A percentile compares a stretch with the other conserved stretches of the same genome.
These are phyloP conservation scores for Xylaria sp. DNA, from an alignment of 2,329 filamentous ascomycete genomes.

Conservation along the genomic window DNA sequence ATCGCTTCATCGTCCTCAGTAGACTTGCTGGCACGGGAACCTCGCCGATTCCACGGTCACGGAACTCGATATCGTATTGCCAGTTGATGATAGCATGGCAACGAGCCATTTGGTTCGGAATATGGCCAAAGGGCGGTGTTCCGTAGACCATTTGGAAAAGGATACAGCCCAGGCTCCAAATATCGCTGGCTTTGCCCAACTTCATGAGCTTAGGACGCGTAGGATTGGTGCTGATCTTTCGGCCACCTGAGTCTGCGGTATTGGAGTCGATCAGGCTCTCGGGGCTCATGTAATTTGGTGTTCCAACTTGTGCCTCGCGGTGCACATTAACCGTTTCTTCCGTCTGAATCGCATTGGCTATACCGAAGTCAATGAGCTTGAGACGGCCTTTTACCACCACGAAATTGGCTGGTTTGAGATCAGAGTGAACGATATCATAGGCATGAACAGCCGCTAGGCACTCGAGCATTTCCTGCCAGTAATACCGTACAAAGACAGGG, in stretches of 20 bases:
- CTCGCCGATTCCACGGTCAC: constrained; percentile 74
- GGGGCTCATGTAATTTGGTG: constrained; percentile 98
- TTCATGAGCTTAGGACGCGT: constrained; percentile 82
- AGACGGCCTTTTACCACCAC: constrained; percentile 88
- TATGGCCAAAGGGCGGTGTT: constrained; percentile 93
- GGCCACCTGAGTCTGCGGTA: constrained; percentile 55
- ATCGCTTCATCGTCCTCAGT: constrained; percentile 70
- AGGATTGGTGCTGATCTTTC: constrained; percentile 52
- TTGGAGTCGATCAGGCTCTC: constrained; percentile 93
- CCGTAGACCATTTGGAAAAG: constrained; percentile 98
- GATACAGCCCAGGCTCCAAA: constrained; percentile 97
- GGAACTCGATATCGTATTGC: constrained; percentile 78
- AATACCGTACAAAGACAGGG: constrained; percentile 91
- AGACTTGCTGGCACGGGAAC: constrained; percentile 68
- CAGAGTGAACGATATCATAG: constrained; percentile 93
- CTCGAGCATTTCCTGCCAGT: constrained; percentile 99
- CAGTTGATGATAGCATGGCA: constrained; percentile 89
- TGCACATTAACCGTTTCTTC: constrained; percentile 98
- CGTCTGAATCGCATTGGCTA: constrained; percentile 94
- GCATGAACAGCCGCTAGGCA: constrained; percentile 91
- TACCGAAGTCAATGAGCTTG: constrained; percentile 98
- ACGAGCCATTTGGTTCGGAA: constrained; percentile 84
- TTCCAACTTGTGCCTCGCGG: constrained; percentile 93
- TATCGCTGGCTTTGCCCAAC: constrained; percentile 92
- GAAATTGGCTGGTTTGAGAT: constrained; percentile 97